Evolutionary conservation across 805 yeast species (phyloP), one percentile per base, ranked within the genome.

Genomic region (Metschnikowia lochheadii): DNA sequence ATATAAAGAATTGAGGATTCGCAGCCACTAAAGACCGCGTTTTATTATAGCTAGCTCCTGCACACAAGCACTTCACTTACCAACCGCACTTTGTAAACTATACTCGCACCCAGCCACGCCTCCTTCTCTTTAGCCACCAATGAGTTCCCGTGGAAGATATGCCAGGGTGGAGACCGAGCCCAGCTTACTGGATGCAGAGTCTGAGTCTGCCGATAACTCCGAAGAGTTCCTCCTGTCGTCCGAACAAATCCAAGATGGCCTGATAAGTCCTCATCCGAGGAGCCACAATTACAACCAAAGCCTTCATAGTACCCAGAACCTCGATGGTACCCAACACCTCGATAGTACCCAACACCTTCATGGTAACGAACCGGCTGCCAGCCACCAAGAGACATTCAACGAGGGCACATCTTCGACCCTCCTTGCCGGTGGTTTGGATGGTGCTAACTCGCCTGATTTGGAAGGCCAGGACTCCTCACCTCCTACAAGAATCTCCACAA

Each of bases 391-490:
- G 8, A 17, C 38, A 56, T 56, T 34, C 63, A 59, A 42, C 7
- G 66, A 56, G 44, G 61, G 64, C 18, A 53, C 52, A 14, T 56
- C 65, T 11, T 49, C 63, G 14, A 42, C 23, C 18, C 50, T 35
- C 38, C 42, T 51, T 34, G 35, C 32, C 6, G 21, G 15, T 4
- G 32, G 32, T 6, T 14, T 4, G 37, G 37, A 40, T 6, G 34
- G 20, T 14, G 15, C 43, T n/a, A 26, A 20, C 43, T n/a, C 43
- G 7, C 31, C 37, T n/a, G 73, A 69, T 53, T 57, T 69, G 49
- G 75, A 70, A 45, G 57, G 46, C 55, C 74, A 71, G 55, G 39
- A 23, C 6, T n/a, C 48, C 1, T 18, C 41, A 14, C 17, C 40
- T n/a, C 40, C 49, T 5, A 56, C 50, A 20, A 42, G 58, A 17